Percentiles rank a stretch among this genome's conserved stretches.
phyloP scores from a whole-genome alignment of 2,329 filamentous ascomycete genomes.

The Xylariales sp. region DNA sequence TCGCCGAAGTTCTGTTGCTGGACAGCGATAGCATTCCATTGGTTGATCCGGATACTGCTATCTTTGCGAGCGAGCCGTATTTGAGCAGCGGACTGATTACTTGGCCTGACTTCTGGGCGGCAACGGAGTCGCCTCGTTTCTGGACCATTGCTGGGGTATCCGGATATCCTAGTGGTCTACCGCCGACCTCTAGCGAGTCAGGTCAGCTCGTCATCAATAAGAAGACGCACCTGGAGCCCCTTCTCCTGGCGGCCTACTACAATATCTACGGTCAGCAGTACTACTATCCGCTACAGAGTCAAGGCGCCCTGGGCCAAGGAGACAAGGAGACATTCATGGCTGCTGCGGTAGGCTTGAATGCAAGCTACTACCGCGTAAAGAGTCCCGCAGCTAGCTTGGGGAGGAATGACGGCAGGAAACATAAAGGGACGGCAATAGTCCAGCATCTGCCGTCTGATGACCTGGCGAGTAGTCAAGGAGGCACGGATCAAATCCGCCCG shows the following conservation, averaged over 20 bases:
- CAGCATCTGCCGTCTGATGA: constrained; percentile 9
- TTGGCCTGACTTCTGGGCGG: constrained; percentile 44
- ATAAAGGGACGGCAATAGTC: constrained; percentile 14
- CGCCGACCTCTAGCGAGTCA: constrained; percentile 33
- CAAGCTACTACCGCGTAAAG: constrained; percentile 36
- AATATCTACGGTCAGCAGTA: constrained; percentile 39
- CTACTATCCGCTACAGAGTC: constrained; percentile 40
- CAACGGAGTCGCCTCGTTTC: constrained; percentile 32
- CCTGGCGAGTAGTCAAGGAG: background rate
- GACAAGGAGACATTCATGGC: constrained; percentile 47
- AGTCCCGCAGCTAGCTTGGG: background rate
- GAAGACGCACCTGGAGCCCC: constrained; percentile 31
- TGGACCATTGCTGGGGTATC: constrained; percentile 30
- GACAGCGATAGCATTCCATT: constrained; percentile 14
- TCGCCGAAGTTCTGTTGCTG: constrained; percentile 23
- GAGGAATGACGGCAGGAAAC: constrained; percentile 7
- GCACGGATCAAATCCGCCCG: constrained; percentile 9
- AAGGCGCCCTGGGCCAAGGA: constrained; percentile 42
- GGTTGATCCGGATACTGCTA: constrained; percentile 26
- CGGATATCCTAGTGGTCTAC: constrained; percentile 26
- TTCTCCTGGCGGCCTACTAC: constrained; percentile 45
- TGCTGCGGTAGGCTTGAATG: constrained; percentile 34
- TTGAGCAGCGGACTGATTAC: constrained; percentile 33
- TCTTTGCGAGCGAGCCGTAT: constrained; percentile 39
- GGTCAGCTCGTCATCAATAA: constrained; percentile 42